Conservation (phyloP, 1,284 basidiomycete genomes). For the Bondarzewia mesenterica region DNA sequence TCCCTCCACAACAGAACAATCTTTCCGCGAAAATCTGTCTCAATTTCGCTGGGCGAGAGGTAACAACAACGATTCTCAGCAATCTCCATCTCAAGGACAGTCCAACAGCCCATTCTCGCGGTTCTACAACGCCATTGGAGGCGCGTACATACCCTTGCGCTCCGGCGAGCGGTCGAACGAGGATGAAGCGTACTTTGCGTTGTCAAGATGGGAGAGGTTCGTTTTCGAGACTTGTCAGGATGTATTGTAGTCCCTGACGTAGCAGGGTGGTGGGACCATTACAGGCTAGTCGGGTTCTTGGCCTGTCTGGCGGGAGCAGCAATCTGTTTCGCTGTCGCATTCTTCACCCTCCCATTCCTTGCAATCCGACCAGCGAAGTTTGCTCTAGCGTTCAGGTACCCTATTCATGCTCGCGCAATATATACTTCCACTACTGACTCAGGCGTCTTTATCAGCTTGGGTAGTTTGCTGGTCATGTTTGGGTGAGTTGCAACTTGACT, state of each 20-base stretch:
- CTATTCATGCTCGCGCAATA: background rate
- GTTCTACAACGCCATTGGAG: slow-evolving; percentile 69
- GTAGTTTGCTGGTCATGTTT: slow-evolving; percentile 82
- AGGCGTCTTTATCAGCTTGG: slow-evolving; percentile 43
- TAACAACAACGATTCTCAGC: slow-evolving; percentile 63
- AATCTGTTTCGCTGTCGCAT: slow-evolving; percentile 93
- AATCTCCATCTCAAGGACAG: slow-evolving; percentile 23
- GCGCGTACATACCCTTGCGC: slow-evolving; percentile 84
- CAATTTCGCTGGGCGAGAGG: slow-evolving; percentile 85
- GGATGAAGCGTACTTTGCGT: slow-evolving; percentile 93
- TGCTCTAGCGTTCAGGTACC: slow-evolving; percentile 79
- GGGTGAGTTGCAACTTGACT: slow-evolving; percentile 42
- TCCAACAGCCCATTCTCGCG: slow-evolving; percentile 53
- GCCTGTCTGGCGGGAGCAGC: slow-evolving; percentile 85
- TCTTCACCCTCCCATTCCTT: slow-evolving; percentile 83
- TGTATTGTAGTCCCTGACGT: background rate
- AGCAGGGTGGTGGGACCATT: background rate
- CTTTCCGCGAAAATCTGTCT: slow-evolving; percentile 60
- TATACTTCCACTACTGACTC: background rate
- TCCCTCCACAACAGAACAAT: slow-evolving; percentile 48
- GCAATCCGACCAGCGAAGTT: slow-evolving; percentile 84
- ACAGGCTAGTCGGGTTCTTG: slow-evolving; percentile 87
- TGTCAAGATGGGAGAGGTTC: slow-evolving; percentile 86
- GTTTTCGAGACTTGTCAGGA: slow-evolving; percentile 2
- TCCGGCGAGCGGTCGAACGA: slow-evolving; percentile 83